Percentiles rank a stretch among this genome's conserved stretches.
These are phyloP conservation scores for Suhomyces panamericanus DNA, from an alignment of 1,139 yeast species.

Conservation along the genomic window DNA sequence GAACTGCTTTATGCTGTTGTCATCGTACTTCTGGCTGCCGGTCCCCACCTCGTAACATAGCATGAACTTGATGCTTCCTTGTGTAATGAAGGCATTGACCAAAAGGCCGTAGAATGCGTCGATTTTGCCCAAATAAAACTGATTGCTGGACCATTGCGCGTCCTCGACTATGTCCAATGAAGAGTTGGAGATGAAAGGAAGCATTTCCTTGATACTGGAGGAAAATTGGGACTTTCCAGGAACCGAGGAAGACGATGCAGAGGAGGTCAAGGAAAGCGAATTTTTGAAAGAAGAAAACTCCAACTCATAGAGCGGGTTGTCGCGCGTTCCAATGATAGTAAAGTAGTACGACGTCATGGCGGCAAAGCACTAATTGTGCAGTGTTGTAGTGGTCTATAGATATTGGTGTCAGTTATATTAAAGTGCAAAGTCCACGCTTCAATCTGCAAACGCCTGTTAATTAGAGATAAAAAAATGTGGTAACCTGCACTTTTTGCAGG, in stretches of 20 bases:
- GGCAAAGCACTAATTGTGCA: not conserved
- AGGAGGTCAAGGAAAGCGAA: slow-evolving; percentile 3
- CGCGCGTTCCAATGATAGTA: slow-evolving; percentile 84
- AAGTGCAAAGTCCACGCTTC: not conserved
- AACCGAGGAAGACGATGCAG: slow-evolving; percentile 22
- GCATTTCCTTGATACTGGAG: slow-evolving; percentile 69
- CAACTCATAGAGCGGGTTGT: slow-evolving; percentile 82
- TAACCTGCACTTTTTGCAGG: not conserved
- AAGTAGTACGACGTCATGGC: slow-evolving; percentile 68
- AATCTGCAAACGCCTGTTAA: not conserved
- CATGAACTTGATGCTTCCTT: slow-evolving; percentile 81
- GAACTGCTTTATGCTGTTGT: slow-evolving; percentile 78
- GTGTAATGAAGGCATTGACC: slow-evolving; percentile 82
- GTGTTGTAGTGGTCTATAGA: not conserved
- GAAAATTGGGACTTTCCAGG: slow-evolving; percentile 69
- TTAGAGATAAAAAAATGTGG: not conserved
- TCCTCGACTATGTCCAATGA: slow-evolving; percentile 89
- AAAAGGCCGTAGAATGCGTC: slow-evolving; percentile 84
- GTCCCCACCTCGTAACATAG: slow-evolving; percentile 62
- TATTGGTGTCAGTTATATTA: not conserved
- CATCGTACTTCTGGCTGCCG: slow-evolving; percentile 44
- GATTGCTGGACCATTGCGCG: slow-evolving; percentile 72
- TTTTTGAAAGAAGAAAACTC: slow-evolving; percentile 75
- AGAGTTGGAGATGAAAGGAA: slow-evolving; percentile 86
- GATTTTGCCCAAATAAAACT: slow-evolving; percentile 69